These are phyloP conservation scores for Rickenella mellea DNA, from an alignment of 768 basidiomycete genomes.

Conservation along the genomic window DNA sequence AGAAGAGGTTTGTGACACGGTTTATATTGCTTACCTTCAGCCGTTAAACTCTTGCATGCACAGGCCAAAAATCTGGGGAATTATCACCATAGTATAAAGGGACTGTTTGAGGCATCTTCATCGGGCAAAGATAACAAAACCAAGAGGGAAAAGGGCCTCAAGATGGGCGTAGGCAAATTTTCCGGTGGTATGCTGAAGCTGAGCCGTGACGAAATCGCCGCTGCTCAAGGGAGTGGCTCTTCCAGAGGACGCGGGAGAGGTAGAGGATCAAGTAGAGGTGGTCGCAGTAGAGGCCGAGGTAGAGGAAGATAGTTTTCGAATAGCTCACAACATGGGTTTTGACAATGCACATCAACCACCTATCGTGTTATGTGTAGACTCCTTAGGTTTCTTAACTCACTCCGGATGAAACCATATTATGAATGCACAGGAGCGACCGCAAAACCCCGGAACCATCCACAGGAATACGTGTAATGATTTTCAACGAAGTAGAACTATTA, in stretches of 20 bases:
- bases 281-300: conserved; percentile 6
- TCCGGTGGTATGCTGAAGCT: conserved; percentile 60
- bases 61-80: conserved; percentile 81
- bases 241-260: not conserved
- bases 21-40: conserved; percentile 3
- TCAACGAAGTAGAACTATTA: too few relatives aligned
- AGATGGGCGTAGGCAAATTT: conserved; percentile 75
- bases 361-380: too few relatives aligned
- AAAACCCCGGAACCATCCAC: too few relatives aligned
- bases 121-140: conserved; percentile 18
- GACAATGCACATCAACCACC: too few relatives aligned
- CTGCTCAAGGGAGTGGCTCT: conserved; percentile 20
- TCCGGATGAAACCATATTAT: too few relatives aligned
- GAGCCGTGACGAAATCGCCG: conserved; percentile 46
- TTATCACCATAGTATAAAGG: conserved; percentile 74
- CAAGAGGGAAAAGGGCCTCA: conserved; percentile 56
- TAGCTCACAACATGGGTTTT: too few relatives aligned
- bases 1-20: conserved; percentile 49
- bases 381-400: too few relatives aligned
- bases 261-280: not conserved
- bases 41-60: conserved; percentile 5
- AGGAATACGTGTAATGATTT: too few relatives aligned
- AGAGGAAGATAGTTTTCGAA: too few relatives aligned
- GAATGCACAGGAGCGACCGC: too few relatives aligned
- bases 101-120: conserved; percentile 39